Percentiles rank a stretch among this genome's conserved stretches.
Conservation (phyloP, 768 basidiomycete species). For the Guyanaporus albipodus region DNA sequence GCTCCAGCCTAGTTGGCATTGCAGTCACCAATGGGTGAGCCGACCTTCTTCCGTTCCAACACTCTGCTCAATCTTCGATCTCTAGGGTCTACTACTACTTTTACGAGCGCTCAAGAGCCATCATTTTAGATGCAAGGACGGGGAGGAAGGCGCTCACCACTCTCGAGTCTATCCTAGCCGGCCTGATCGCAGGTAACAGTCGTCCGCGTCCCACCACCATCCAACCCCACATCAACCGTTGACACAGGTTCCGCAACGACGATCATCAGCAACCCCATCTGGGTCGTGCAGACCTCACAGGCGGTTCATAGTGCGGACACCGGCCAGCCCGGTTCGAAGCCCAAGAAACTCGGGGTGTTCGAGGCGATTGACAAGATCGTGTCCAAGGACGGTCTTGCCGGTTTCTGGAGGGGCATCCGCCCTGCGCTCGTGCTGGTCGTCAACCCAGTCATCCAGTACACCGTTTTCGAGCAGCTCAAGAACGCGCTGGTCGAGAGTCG, state of each 20-base stretch:
- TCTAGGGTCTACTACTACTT: conserved; percentile 89
- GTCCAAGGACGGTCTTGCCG: conserved; percentile 66
- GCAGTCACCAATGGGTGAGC: conserved; percentile 87
- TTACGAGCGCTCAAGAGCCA: conserved; percentile 67
- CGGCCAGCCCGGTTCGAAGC: conserved; percentile 35
- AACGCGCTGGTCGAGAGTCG: conserved; percentile 69
- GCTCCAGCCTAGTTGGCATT: conserved; percentile 83
- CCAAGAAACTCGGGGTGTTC: conserved; percentile 57
- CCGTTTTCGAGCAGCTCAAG: conserved; percentile 92
- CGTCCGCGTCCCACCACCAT: neutral
- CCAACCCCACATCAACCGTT: neutral
- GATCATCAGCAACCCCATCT: conserved; percentile 88
- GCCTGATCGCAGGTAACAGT: conserved; percentile 73
- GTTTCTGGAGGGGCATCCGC: conserved; percentile 90
- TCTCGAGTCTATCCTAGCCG: conserved; percentile 85
- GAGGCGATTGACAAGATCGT: conserved; percentile 69
- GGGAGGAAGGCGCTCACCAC: conserved; percentile 74
- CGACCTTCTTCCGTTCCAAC: conserved; percentile 5
- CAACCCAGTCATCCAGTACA: conserved; percentile 94
- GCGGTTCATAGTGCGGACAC: conserved; percentile 56
- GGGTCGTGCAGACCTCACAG: conserved; percentile 94
- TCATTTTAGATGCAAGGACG: conserved; percentile 49
- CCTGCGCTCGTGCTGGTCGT: conserved; percentile 91
- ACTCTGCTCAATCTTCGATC: neutral
- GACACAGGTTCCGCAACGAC: conserved; percentile 79